Conservation (phyloP, 192 early-diverging fungal genomes). For the Rhizoclosmatium globosum region DNA sequence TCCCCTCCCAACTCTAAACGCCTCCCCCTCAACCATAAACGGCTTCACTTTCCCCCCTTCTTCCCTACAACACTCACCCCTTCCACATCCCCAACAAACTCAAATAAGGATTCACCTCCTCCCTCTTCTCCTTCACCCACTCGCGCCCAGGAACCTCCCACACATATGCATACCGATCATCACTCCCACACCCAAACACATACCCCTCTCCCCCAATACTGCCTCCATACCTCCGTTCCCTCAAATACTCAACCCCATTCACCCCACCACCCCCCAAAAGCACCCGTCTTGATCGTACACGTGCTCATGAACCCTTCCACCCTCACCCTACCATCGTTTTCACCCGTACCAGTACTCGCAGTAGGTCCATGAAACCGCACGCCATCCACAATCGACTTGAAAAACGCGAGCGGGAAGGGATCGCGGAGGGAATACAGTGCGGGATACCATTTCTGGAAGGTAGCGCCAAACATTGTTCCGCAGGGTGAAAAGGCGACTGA, state of each 20-base stretch:
- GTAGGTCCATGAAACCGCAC: conserved; percentile 8
- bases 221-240: background rate
- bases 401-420: conserved; percentile 12
- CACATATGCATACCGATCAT: conserved; percentile 33
- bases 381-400: conserved; percentile 19
- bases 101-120: background rate
- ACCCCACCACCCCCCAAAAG: conserved; percentile 12
- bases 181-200: conserved; percentile 34
- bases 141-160: conserved; percentile 26
- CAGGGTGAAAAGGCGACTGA: conserved; percentile 33
- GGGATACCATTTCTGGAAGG: conserved; percentile 32
- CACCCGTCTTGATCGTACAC: conserved; percentile 33
- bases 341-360: background rate
- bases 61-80: background rate
- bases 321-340: background rate
- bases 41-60: conserved; percentile 5
- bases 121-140: conserved; percentile 17
- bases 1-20: conserved; percentile 9
- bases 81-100: background rate
- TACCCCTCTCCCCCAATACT: background rate
- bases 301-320: conserved; percentile 1
- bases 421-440: conserved; percentile 21
- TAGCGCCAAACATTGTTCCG: conserved; percentile 27
- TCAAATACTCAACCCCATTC: background rate
- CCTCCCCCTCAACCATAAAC: conserved; percentile 12